Conservation (phyloP, 2,329 filamentous ascomycete genomes). For the Fusarium sambucinum region DNA sequence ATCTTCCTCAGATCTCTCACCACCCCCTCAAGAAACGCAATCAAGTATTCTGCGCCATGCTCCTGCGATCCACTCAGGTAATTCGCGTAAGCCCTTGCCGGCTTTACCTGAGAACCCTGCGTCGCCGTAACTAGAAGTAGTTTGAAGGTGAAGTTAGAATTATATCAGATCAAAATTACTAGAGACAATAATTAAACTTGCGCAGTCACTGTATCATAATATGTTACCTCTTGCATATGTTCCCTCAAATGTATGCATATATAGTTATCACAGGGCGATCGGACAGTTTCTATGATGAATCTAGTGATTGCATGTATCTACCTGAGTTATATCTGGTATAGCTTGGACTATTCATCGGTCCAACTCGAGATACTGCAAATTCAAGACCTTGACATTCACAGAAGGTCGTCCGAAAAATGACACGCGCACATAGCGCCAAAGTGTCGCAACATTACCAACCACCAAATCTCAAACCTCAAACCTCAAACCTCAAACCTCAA, state of each 20-base stretch:
- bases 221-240: not conserved
- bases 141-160: not conserved
- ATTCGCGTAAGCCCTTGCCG: slow-evolving; percentile 58
- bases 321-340: slow-evolving; percentile 32
- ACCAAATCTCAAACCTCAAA: slow-evolving; percentile 30
- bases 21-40: slow-evolving; percentile 27
- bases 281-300: slow-evolving; percentile 8
- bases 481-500: slow-evolving; percentile 35
- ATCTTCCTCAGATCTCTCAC: slow-evolving; percentile 20
- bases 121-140: slow-evolving; percentile 31
- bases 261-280: not conserved
- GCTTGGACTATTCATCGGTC: slow-evolving; percentile 34
- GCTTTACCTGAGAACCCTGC: slow-evolving; percentile 56
- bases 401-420: slow-evolving; percentile 34
- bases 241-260: not conserved
- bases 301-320: slow-evolving; percentile 38
- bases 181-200: not conserved
- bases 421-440: slow-evolving; percentile 27
- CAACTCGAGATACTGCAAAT: slow-evolving; percentile 45
- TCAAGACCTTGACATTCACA: slow-evolving; percentile 30
- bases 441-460: slow-evolving; percentile 31
- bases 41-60: slow-evolving; percentile 31
- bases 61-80: slow-evolving; percentile 39
- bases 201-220: not conserved
- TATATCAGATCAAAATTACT: not conserved